Evolutionary conservation across 495 filamentous ascomycete species (phyloP).

Genomic region (Tuber indicum): DNA sequence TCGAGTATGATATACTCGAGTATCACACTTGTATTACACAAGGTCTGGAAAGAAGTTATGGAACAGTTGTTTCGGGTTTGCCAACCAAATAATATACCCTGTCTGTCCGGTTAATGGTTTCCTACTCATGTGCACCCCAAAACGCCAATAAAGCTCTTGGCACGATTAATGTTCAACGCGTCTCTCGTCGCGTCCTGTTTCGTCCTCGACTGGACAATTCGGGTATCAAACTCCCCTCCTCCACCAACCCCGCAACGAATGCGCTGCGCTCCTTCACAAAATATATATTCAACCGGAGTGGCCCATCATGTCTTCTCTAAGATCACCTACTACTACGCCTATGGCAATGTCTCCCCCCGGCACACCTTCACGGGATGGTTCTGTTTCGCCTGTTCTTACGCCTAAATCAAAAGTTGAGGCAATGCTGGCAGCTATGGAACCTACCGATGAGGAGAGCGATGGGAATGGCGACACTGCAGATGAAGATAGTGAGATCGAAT

Average conservation of each 20-base stretch:
- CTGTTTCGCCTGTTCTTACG: conserved; percentile 48
- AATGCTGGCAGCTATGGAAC: conserved; percentile 58
- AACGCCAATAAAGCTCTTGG: conserved; percentile 5
- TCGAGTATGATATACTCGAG: no score
- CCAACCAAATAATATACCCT: no score
- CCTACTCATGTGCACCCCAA: neutral
- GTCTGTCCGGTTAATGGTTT: no score
- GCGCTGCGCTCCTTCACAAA: neutral
- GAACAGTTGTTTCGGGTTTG: no score
- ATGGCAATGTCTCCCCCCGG: conserved; percentile 25
- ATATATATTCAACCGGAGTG: neutral
- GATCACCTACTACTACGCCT: conserved; percentile 8
- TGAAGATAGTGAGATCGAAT: conserved; percentile 35
- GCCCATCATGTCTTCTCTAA: conserved; percentile 10
- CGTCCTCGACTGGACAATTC: neutral
- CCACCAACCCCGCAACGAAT: neutral
- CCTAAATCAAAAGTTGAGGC: conserved; percentile 65
- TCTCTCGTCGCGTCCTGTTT: conserved; percentile 8
- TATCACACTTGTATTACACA: no score
- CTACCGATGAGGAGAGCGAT: conserved; percentile 53
- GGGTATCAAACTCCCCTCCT: conserved; percentile 6
- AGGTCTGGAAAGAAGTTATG: no score
- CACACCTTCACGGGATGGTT: conserved; percentile 19
- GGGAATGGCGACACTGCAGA: conserved; percentile 30
- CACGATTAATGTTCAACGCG: conserved; percentile 24